Conservation (phyloP, 257 asterid species). For the Nicotiana attenuata region DNA sequence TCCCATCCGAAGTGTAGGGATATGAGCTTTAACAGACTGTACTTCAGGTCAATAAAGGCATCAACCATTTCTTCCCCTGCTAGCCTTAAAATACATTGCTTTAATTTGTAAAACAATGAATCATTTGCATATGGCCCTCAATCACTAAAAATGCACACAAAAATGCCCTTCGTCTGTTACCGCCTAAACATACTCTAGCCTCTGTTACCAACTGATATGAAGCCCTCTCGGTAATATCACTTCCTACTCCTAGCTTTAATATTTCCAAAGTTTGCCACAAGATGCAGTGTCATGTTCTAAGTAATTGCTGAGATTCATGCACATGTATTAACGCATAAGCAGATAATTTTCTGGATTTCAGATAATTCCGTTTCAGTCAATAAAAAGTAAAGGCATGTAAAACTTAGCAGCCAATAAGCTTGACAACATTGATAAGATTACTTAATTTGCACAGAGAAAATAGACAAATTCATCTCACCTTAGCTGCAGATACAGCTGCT, state of each 20-base stretch:
- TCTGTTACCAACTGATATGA: not conserved
- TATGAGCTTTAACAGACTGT: not conserved
- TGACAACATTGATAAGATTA: not conserved
- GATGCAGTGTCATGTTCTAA: not conserved
- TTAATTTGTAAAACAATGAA: not conserved
- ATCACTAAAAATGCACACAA: not conserved
- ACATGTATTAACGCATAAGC: constrained; percentile 1
- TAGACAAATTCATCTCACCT: constrained; percentile 41
- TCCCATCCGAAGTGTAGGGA: not conserved
- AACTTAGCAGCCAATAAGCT: constrained; percentile 1
- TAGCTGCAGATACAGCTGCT: constrained; percentile 98
- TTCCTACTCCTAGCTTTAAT: not conserved
- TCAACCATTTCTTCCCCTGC: not conserved
- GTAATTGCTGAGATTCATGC: not conserved
- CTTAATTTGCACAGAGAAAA: not conserved
- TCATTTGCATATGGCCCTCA: not conserved
- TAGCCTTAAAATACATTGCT: not conserved
- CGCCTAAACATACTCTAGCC: not conserved
- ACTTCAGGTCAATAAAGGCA: not conserved
- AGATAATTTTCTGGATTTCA: not conserved
- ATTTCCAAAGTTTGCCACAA: not conserved
- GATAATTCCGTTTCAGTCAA: not conserved
- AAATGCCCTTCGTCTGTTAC: not conserved
- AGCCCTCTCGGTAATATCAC: not conserved
- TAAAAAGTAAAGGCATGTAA: not conserved